These are phyloP conservation scores for Malassezia sympodialis DNA, from an alignment of 1,284 basidiomycete genomes.

Conservation along the genomic window DNA sequence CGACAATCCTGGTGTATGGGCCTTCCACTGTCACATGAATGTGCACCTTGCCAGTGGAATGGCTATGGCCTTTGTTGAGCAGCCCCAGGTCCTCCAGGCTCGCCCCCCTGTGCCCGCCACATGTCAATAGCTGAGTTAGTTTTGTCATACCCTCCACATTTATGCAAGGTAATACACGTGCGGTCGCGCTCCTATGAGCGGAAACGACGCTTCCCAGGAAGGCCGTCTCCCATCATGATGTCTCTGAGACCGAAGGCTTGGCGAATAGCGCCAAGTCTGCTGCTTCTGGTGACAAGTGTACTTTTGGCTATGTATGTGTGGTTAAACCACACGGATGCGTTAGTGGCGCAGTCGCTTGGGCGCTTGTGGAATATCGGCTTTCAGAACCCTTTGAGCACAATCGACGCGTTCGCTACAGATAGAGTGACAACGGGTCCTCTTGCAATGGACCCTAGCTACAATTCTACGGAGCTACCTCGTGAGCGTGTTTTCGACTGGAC, in stretches of 20 bases:
- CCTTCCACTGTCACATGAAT: conserved; percentile 26
- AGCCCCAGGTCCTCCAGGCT: conserved; percentile 5
- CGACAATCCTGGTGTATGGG: conserved; percentile 33
- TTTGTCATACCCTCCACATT: not conserved
- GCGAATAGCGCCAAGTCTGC: not conserved
- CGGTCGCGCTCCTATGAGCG: not conserved
- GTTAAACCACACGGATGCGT: not conserved
- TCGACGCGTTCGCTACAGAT: not conserved
- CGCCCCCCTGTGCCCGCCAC: not conserved
- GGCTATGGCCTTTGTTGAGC: conserved; percentile 21
- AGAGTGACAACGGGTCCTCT: not conserved
- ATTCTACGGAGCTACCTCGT: conserved; percentile 10
- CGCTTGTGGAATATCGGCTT: not conserved
- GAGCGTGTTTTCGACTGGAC: conserved; percentile 28
- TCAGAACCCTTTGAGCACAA: not conserved
- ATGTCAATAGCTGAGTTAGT: not conserved
- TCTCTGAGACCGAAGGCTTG: not conserved
- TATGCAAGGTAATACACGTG: not conserved
- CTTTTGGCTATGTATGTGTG: not conserved
- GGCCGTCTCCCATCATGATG: not conserved
- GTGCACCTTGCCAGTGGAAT: conserved; percentile 22
- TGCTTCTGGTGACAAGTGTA: not conserved
- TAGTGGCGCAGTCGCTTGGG: not conserved
- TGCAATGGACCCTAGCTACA: not conserved
- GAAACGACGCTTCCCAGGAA: not conserved